A percentile compares a stretch with the other conserved stretches of the same genome.
These are phyloP conservation scores for Picochlorum sp. DNA, from an alignment of 139 green algal species.

Conservation along the genomic window DNA sequence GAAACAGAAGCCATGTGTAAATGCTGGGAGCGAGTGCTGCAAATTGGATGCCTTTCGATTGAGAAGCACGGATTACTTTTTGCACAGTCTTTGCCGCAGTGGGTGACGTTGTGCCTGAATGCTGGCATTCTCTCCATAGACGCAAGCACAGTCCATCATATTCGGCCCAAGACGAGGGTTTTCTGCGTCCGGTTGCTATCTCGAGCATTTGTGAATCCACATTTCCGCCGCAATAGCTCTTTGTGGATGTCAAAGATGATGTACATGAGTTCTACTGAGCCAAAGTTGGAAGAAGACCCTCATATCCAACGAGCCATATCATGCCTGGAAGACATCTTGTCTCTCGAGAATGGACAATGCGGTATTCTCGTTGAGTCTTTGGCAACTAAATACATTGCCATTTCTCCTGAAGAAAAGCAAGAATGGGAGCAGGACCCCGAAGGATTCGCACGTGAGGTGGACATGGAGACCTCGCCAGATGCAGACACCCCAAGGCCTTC, in stretches of 20 bases:
- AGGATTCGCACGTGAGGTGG: conserved; percentile 36
- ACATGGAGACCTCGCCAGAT: conserved; percentile 62
- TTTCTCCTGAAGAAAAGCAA: conserved; percentile 59
- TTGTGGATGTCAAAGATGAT: conserved; percentile 9
- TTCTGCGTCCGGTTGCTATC: conserved; percentile 60
- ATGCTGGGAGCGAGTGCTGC: conserved; percentile 33
- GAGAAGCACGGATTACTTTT: conserved; percentile 31
- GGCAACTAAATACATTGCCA: conserved; percentile 62
- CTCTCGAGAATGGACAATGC: conserved; percentile 8
- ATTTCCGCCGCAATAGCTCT: conserved; percentile 39
- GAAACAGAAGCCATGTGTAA: conserved; percentile 16
- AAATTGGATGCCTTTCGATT: conserved; percentile 27
- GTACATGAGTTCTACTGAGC: not conserved
- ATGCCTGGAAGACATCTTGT: conserved; percentile 27
- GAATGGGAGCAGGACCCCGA: conserved; percentile 60
- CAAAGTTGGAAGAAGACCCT: not conserved
- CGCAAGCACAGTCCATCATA: conserved; percentile 27
- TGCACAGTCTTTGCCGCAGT: conserved; percentile 47
- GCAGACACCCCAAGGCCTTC: conserved; percentile 65
- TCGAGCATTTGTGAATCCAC: conserved; percentile 54
- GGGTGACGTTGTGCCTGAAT: conserved; percentile 46
- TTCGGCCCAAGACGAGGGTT: conserved; percentile 55
- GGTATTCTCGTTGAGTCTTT: conserved; percentile 39
- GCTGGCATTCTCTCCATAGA: conserved; percentile 48
- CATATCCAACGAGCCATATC: not conserved